A percentile compares a stretch with the other conserved stretches of the same genome.
Evolutionary conservation across 225 moss, liverwort and hornwort genomes (phyloP).

Genomic region (Antitrichia curtipendula): DNA sequence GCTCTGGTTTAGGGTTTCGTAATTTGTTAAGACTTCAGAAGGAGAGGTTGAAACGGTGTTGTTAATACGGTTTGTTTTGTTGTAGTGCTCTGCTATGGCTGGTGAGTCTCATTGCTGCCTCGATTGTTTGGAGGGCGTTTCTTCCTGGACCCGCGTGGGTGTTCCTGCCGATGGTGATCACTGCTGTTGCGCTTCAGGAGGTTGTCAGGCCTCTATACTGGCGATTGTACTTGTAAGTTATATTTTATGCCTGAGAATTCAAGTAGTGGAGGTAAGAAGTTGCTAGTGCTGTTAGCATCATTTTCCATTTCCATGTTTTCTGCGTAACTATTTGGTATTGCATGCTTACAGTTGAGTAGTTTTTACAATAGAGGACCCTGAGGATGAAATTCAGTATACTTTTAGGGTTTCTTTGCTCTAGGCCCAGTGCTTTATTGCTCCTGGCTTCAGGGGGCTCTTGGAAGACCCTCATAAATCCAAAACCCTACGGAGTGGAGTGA

Average conservation of each 20-base stretch:
- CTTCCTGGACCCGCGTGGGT: conserved; percentile 61
- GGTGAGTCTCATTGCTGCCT: conserved; percentile 54
- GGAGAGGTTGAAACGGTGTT: background rate
- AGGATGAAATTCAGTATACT: background rate
- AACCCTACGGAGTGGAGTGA: background rate
- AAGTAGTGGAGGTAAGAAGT: background rate
- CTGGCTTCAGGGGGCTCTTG: background rate
- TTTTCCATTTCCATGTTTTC: background rate
- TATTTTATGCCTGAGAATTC: background rate
- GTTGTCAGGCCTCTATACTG: conserved; percentile 54
- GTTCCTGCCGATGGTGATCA: conserved; percentile 63
- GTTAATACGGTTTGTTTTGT: background rate
- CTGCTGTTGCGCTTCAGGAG: conserved; percentile 71
- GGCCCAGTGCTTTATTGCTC: background rate
- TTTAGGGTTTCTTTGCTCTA: background rate
- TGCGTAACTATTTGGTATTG: background rate
- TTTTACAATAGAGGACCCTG: background rate
- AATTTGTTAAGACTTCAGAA: background rate
- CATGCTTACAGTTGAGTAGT: background rate
- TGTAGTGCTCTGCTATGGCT: conserved; percentile 83
- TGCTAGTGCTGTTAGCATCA: background rate
- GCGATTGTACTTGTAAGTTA: conserved; percentile 61
- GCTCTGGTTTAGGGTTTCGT: background rate
- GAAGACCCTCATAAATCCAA: background rate
- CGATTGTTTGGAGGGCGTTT: conserved; percentile 77